Conservation (phyloP, 768 basidiomycete genomes). For the Podaxis mareebaensis region DNA sequence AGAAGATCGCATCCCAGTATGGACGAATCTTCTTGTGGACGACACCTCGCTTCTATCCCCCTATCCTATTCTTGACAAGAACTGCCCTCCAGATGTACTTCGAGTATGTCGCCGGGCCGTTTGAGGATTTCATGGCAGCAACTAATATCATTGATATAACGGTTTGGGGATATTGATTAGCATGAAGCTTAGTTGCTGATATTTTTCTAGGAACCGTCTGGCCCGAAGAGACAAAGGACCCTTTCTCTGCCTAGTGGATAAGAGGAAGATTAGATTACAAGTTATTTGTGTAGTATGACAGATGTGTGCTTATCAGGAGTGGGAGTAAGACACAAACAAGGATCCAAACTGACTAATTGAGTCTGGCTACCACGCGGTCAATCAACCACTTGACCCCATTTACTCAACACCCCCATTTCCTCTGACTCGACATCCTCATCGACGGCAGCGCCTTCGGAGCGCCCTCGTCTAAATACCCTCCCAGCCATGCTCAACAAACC, state of each 20-base stretch:
- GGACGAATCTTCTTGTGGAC: slow-evolving; percentile 79
- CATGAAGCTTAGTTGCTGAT: neutral
- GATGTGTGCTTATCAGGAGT: neutral
- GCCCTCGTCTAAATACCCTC: slow-evolving; percentile 8
- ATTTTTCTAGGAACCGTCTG: neutral
- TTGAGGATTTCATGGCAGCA: slow-evolving; percentile 31
- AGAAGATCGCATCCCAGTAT: slow-evolving; percentile 60
- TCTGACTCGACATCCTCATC: slow-evolving; percentile 11
- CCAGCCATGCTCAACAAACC: slow-evolving; percentile 24
- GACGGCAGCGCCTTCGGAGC: slow-evolving; percentile 24
- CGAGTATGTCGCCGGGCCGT: slow-evolving; percentile 56
- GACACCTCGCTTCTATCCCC: slow-evolving; percentile 59
- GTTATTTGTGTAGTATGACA: neutral
- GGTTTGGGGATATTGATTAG: neutral
- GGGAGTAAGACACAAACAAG: neutral
- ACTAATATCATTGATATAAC: neutral
- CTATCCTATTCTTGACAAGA: slow-evolving; percentile 35
- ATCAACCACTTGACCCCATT: slow-evolving; percentile 26
- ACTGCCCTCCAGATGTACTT: slow-evolving; percentile 32
- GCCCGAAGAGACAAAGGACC: neutral
- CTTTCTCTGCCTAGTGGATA: neutral
- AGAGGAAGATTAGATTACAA: neutral
- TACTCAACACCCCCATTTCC: neutral
- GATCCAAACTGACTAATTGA: slow-evolving; percentile 3
- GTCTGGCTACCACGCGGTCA: slow-evolving; percentile 20